Evolutionary conservation across 345 rosid species (phyloP).

Genomic region (Eucalyptus curtisii): DNA sequence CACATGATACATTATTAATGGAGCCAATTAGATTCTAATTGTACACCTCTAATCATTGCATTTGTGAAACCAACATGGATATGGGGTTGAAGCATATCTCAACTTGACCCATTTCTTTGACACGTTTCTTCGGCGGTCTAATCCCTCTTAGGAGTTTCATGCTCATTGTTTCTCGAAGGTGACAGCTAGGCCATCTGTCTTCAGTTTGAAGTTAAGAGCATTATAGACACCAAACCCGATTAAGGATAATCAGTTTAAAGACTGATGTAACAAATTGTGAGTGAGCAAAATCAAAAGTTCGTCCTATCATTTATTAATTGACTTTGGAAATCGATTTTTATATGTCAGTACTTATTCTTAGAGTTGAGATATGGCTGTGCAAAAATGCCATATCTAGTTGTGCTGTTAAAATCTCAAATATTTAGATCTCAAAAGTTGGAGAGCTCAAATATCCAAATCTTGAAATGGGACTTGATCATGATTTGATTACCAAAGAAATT

Average conservation of each 20-base stretch:
- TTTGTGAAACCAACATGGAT: not conserved
- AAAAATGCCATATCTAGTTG: not conserved
- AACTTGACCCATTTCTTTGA: not conserved
- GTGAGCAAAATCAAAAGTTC: not conserved
- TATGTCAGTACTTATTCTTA: not conserved
- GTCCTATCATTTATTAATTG: not conserved
- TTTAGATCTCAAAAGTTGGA: not conserved
- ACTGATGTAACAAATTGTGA: not conserved
- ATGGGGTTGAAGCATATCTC: not conserved
- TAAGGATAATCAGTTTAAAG: not conserved
- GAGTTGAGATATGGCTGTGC: not conserved
- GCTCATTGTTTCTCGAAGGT: not conserved
- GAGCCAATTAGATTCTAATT: slow-evolving; percentile 20
- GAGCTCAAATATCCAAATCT: not conserved
- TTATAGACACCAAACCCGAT: not conserved
- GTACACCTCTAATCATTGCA: slow-evolving; percentile 20
- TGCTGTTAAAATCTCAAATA: not conserved
- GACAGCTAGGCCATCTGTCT: not conserved
- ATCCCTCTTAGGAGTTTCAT: not conserved
- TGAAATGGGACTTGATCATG: not conserved
- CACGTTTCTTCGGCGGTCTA: not conserved
- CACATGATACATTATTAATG: not conserved
- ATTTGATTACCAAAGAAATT: not conserved
- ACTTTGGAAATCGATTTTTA: not conserved
- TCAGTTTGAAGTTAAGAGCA: not conserved